phyloP scores from a whole-genome alignment of 495 filamentous ascomycete species.

The Platismatia glauca region DNA sequence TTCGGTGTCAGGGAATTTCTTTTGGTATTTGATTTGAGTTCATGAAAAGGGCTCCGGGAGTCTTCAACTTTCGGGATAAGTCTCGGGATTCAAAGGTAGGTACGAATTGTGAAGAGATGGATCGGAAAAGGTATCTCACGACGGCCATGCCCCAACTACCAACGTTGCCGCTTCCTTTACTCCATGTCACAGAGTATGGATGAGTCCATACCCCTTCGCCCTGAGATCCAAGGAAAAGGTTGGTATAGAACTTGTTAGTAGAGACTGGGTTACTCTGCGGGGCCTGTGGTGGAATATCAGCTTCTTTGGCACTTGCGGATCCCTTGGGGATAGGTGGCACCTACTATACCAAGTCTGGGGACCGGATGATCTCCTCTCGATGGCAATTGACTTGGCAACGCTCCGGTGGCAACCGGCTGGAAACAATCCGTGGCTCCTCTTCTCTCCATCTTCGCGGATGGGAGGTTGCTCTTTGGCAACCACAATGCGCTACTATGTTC shows the following conservation, averaged over 20 bases:
- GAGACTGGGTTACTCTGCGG: slow-evolving; percentile 47
- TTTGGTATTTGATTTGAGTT: too few species aligned
- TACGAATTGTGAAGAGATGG: too few species aligned
- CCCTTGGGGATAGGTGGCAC: slow-evolving; percentile 29
- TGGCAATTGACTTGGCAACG: slow-evolving; percentile 47
- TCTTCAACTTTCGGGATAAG: too few species aligned
- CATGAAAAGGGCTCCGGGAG: too few species aligned
- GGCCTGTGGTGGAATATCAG: slow-evolving; percentile 19
- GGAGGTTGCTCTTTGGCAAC: slow-evolving; percentile 22
- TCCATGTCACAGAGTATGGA: slow-evolving; percentile 77
- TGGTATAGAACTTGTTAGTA: slow-evolving; percentile 92
- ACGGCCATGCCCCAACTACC: slow-evolving; percentile 69
- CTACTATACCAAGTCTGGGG: slow-evolving; percentile 40
- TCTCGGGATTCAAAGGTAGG: too few species aligned
- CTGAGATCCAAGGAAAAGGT: slow-evolving; percentile 74
- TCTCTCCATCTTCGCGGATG: slow-evolving; percentile 38
- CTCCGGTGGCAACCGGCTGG: slow-evolving; percentile 50
- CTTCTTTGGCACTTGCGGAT: slow-evolving; percentile 33
- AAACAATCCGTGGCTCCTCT: slow-evolving; percentile 39
- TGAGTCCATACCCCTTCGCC: slow-evolving; percentile 65
- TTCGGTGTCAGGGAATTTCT: too few species aligned
- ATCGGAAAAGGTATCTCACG: too few species aligned
- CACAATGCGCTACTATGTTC: slow-evolving; percentile 3
- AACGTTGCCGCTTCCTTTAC: slow-evolving; percentile 55
- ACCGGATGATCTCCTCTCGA: slow-evolving; percentile 45